phyloP scores from a whole-genome alignment of 164 flowering plant genomes.

The Piper longum region DNA sequence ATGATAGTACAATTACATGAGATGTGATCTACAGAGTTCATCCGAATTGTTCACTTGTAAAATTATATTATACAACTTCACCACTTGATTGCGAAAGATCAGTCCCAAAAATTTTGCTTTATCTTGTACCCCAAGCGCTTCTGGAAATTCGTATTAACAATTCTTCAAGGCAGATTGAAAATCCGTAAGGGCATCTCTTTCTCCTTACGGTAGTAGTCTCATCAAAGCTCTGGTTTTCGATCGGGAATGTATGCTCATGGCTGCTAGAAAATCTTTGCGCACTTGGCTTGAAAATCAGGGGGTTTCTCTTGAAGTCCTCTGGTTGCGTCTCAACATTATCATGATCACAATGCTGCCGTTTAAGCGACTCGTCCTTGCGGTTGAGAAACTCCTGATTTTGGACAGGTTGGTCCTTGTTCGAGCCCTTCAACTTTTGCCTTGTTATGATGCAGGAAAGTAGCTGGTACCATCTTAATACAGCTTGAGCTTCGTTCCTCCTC shows the following conservation, averaged over 20 bases:
- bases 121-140: no score
- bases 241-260: conserved; percentile 65
- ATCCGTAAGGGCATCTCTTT: conserved; percentile 81
- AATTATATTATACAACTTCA: no score
- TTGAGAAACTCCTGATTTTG: conserved; percentile 2
- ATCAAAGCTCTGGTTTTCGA: conserved; percentile 41
- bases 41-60: no score
- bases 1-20: no score
- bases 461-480: conserved; percentile 77
- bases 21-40: no score
- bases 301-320: conserved; percentile 6
- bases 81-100: no score
- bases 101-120: no score
- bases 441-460: conserved; percentile 78
- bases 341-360: background rate
- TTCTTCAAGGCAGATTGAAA: conserved; percentile 69
- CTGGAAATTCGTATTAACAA: conserved; percentile 17
- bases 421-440: conserved; percentile 51
- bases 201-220: conserved; percentile 31
- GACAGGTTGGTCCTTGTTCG: conserved; percentile 20
- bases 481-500: conserved; percentile 51
- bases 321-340: conserved; percentile 6
- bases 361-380: conserved; percentile 2
- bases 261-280: conserved; percentile 12
- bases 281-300: background rate